Evolutionary conservation across 495 filamentous ascomycete genomes (phyloP), one percentile per base, ranked within the genome.

Genomic region (Hypoxylon crocopeplum): DNA sequence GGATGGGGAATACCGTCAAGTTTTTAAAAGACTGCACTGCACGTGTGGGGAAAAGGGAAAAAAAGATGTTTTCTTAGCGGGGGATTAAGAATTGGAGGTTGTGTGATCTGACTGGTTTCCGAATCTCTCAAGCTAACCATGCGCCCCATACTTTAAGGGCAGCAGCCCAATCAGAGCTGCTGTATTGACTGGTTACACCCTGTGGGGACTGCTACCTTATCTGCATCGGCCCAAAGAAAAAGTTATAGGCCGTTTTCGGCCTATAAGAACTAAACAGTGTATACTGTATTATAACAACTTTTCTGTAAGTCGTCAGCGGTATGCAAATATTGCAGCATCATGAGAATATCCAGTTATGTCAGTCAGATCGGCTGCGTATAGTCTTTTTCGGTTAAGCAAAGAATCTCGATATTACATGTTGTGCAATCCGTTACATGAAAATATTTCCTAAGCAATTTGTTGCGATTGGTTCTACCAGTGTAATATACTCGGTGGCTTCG

Each of bases 101-200:
- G 49, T 56, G 48, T 29, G 53, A 58, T 64, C 41, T 58, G 54
- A 64, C 54, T 64, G 54, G 60, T 58, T 58, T 64, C 60, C 54
- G 48, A 58, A 37, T 37, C 21, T 33, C 36, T 22, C 36, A 53
- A 58, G 17, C 48, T 63, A 64, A 16, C 38, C 22, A 48, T 57
- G 39, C 25, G 41, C 53, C 30, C 59, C 52, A 40, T 30, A 46
- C 32, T 36, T 48, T 24, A 4, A 5, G 15, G 24, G 15, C 0
- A n/a, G 2, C 11, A 37, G 16, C 0, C 59, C 52, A 62, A 62
- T 62, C 17, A 62, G 16, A 41, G 8, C 0, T 36, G 17, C 13
- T 47, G 33, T 46, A 46, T 36, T 56, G 27, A 1, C 12, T 30
- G 45, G 59, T 62, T 62, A 62, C 52, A 56, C 52, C 39, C 24